Base-by-base conservation (phyloP, 257 asterid species). In the Henckelia pumila region DNA sequence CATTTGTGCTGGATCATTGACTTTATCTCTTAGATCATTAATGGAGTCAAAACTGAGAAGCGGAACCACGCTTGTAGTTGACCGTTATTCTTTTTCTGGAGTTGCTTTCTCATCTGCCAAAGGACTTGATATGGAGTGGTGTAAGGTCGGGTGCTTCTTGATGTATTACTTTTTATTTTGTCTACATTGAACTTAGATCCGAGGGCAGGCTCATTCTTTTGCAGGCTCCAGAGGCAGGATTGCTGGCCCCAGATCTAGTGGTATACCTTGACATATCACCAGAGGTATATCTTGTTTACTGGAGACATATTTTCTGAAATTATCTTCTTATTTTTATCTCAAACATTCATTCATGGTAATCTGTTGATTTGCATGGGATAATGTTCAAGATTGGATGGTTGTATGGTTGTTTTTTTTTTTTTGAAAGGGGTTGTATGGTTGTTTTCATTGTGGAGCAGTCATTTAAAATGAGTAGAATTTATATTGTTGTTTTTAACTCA, bases 31-130 rank as follows among this genome's bases (percentile, higher is more conserved):
- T 76, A 90, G 99, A 73, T 77, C 89, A 24, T 62, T 86, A 75
- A 93, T 92, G 98, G 95, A 92, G 72, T 83, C 85, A 47, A 87
- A 87, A 84, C 76, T 92, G 70, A 87, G 82, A 82, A 80, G 86
- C 75, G 93, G 94, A 73, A 87, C 95, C 59, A 83, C 91, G 30
- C 89, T 92, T 63, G 84, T 92, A 13, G 83, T 89, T 59, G 96
- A 92, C 70, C 95, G 98, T 23, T 92, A 92, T 75, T 84, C 96
- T 56, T 89, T 81, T 76, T 89, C 98, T 28, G 96, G 98, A 67
- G 95, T 92, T 74, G 96, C 98, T 74, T 89, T 92, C 81, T 89
- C 98, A 64, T 81, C 95, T 61, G 91, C 98, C 68, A 92, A 92
- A 71, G 98, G 96, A 72, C 92, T 92, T 66, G 88, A 89, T 71